Evolutionary conservation across 441 rosid species (phyloP).

Genomic region (Croton laevigatus): DNA sequence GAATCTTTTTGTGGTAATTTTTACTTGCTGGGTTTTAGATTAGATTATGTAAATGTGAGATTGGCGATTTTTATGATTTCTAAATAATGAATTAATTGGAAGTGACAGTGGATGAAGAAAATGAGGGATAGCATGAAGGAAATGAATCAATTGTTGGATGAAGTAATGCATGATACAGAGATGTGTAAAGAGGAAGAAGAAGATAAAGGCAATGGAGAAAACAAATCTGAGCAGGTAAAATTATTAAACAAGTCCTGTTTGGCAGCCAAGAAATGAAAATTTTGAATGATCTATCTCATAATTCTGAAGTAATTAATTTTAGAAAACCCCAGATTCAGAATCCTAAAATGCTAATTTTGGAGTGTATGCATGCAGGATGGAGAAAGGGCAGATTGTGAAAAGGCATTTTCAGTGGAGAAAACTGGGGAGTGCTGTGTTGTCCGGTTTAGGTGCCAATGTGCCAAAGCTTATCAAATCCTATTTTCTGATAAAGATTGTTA

Average conservation of each 20-base stretch:
- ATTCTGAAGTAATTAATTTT: no score
- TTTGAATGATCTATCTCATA: no score
- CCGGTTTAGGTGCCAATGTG: conserved; percentile 44
- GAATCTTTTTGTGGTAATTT: not conserved
- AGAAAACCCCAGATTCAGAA: no score
- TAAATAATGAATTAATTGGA: not conserved
- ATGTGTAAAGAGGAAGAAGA: conserved; percentile 22
- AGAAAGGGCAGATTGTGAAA: conserved; percentile 27
- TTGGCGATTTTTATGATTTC: not conserved
- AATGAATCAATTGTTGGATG: conserved; percentile 44
- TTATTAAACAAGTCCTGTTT: not conserved
- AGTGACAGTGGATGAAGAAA: conserved; percentile 36
- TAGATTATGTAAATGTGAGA: not conserved
- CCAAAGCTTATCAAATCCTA: conserved; percentile 46
- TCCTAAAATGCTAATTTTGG: no score
- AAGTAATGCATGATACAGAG: conserved; percentile 20
- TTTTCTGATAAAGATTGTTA: conserved; percentile 36
- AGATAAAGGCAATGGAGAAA: conserved; percentile 21
- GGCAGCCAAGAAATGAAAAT: not conserved
- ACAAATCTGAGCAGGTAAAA: conserved; percentile 24
- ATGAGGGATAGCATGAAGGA: conserved; percentile 37
- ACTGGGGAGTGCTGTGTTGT: conserved; percentile 33
- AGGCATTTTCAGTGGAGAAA: conserved; percentile 46
- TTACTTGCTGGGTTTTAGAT: not conserved
- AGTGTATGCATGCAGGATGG: conserved; percentile 30